Evolutionary conservation across 345 rosid genomes (phyloP), one percentile per base, ranked within the genome.

Genomic region (Odontarrhena argentea): DNA sequence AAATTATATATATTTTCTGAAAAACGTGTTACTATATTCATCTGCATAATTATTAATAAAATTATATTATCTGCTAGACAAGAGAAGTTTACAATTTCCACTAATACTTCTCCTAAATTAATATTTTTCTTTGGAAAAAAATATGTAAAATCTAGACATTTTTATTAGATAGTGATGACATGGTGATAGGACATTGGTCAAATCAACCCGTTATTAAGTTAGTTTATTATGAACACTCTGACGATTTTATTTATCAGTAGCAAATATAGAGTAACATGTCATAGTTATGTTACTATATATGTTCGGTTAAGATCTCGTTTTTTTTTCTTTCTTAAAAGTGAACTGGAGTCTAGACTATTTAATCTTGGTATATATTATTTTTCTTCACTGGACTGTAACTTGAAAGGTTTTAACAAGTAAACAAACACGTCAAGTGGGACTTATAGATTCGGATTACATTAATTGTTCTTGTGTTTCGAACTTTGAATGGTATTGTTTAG

Each of bases 131-230:
- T 15, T 12, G 44, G 24, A 25, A 25, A 8, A 5, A 56, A 25
- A 67, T 25, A 3, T 58, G 35, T 18, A 18, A 40, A 12, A 40
- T 40, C 1, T 58, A 57, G 10, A 36, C 0, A 32, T 12, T 4
- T 35, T 8, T 60, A n/a, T 1, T 2, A 40, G n/a, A n/a, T n/a
- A n/a, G 42, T 45, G 36, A 30, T 37, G 32, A 47, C 22, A 47
- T 67, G 32, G 13, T 37, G 10, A 13, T 57, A 25, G 28, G 36
- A 32, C 41, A 8, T 35, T 38, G 13, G 50, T 52, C 69, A 40
- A 38, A 41, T 28, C 13, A 28, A 5, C 38, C 64, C 9, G 42
- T 59, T 7, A 0, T 38, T 64, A 9, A 9, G 2, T 14, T 52
- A 3, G 41, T 25, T 36, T 25, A 28, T 30, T 18, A 28, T 65